These are phyloP conservation scores for Aspergillus puulaauensis DNA, from an alignment of 2,329 filamentous ascomycete species.

Conservation along the genomic window DNA sequence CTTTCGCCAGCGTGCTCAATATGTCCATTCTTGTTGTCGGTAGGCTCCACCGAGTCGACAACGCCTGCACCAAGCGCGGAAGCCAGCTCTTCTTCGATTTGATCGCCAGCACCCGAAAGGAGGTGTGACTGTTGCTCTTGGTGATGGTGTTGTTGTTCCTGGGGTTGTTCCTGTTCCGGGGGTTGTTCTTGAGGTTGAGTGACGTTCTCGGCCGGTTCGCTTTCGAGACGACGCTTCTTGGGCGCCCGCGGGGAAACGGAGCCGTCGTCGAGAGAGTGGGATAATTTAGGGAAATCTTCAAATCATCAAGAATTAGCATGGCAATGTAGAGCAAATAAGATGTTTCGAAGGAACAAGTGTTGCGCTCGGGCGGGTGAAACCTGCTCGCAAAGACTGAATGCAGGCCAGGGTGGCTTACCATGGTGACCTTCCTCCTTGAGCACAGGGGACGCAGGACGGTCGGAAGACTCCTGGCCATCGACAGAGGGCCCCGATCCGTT, in stretches of 20 bases:
- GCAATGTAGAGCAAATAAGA: neutral
- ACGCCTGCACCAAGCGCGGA: conserved; percentile 33
- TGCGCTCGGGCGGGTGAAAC: neutral
- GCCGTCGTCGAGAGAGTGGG: conserved; percentile 35
- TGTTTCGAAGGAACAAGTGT: neutral
- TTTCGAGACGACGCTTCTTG: conserved; percentile 42
- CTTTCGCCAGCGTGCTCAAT: conserved; percentile 18
- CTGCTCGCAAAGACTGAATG: neutral
- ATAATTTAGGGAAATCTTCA: conserved; percentile 29
- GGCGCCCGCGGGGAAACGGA: conserved; percentile 33
- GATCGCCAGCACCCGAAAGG: conserved; percentile 26
- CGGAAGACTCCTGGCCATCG: conserved; percentile 28
- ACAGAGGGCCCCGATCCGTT: conserved; percentile 27
- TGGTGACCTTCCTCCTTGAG: conserved; percentile 26
- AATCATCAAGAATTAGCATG: conserved; percentile 5
- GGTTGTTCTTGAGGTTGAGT: neutral
- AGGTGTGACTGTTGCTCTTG: conserved; percentile 12
- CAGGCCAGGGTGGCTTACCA: conserved; percentile 30
- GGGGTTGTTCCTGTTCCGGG: conserved; percentile 17
- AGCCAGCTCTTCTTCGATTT: conserved; percentile 38
- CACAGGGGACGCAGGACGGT: conserved; percentile 30
- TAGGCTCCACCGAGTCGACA: conserved; percentile 26
- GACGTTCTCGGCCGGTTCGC: conserved; percentile 25
- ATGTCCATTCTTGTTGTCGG: conserved; percentile 23
- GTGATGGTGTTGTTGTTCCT: conserved; percentile 6